phyloP scores from a whole-genome alignment of 306 rosid species.

The Vicia sativa region DNA sequence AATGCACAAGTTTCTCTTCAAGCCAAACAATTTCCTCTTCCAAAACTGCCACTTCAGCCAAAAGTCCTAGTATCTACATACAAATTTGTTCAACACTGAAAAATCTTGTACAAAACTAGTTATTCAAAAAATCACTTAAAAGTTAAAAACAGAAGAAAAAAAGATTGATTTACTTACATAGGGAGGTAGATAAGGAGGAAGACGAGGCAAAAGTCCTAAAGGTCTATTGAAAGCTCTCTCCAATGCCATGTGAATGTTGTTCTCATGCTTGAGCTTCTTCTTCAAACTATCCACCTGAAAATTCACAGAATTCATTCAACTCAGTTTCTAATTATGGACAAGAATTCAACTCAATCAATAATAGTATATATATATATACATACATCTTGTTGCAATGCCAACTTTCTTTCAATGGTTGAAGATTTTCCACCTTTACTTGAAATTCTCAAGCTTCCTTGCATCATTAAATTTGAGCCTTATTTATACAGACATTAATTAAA shows the following conservation, averaged over 20 bases:
- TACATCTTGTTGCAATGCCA: constrained; percentile 85
- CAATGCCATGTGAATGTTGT: constrained; percentile 85
- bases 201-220: constrained; percentile 92
- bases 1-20: constrained; percentile 77
- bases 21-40: constrained; percentile 99
- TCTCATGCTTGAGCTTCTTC: constrained; percentile 89
- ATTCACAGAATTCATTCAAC: constrained; percentile 26
- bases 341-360: constrained; percentile 7
- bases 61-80: constrained; percentile 76
- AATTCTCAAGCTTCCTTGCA: constrained; percentile 58
- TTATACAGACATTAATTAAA: constrained; percentile 27
- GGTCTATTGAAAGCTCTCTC: constrained; percentile 92
- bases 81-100: constrained; percentile 10
- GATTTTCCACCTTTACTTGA: constrained; percentile 50
- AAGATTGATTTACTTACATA: constrained; percentile 50
- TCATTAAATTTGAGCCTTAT: constrained; percentile 55
- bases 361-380: background rate
- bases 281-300: constrained; percentile 81
- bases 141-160: background rate
- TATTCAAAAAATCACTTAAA: constrained; percentile 15
- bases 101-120: constrained; percentile 2
- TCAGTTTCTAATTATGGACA: constrained; percentile 9
- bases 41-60: constrained; percentile 95
- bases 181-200: constrained; percentile 93
- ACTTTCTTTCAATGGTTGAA: constrained; percentile 61